These are phyloP conservation scores for Pinguiococcus pyrenoidosus DNA, from an alignment of 108 stramenopile genomes.

Conservation along the genomic window DNA sequence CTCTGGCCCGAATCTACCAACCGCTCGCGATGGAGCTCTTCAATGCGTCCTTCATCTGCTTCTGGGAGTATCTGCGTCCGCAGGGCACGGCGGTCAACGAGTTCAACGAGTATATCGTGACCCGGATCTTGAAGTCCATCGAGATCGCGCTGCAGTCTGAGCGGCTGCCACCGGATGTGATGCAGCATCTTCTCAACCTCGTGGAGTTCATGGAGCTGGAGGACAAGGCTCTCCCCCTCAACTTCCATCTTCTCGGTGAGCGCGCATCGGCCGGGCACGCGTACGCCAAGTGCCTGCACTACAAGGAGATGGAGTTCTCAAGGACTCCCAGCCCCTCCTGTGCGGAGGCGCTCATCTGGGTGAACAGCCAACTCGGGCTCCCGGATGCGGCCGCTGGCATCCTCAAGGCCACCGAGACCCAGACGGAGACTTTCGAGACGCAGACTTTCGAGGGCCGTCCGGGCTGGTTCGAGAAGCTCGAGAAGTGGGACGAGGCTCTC, in stretches of 20 bases:
- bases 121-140: not conserved
- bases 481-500: conserved; percentile 15
- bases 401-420: not conserved
- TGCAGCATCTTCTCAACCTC: conserved; percentile 16
- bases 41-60: not conserved
- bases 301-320: conserved; percentile 15
- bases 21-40: conserved; percentile 9
- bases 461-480: conserved; percentile 25
- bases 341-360: conserved; percentile 24
- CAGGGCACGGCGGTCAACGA: no score
- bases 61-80: conserved; percentile 4
- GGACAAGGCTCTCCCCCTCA: conserved; percentile 22
- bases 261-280: conserved; percentile 17
- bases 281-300: conserved; percentile 29
- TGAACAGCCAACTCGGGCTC: conserved; percentile 26
- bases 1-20: not conserved
- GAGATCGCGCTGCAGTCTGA: not conserved
- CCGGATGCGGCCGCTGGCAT: conserved; percentile 19
- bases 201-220: conserved; percentile 31
- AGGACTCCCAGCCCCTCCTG: conserved; percentile 5
- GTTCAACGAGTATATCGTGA: not conserved
- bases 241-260: conserved; percentile 13
- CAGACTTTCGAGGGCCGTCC: conserved; percentile 4
- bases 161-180: conserved; percentile 10
- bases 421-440: conserved; percentile 1